These are phyloP conservation scores for Panus rudis DNA, from an alignment of 768 basidiomycete genomes.

Conservation along the genomic window DNA sequence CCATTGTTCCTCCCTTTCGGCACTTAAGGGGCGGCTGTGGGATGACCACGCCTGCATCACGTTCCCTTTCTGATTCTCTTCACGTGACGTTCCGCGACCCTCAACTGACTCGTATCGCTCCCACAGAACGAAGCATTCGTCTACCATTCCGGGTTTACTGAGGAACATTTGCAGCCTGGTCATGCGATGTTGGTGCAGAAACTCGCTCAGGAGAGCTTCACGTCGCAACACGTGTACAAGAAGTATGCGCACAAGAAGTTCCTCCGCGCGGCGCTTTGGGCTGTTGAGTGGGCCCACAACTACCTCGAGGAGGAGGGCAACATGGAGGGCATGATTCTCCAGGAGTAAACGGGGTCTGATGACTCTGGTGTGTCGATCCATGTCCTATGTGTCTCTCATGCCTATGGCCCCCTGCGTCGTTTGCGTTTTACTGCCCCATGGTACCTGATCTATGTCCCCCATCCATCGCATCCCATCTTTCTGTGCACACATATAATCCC, in stretches of 20 bases:
- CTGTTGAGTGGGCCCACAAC: conserved; percentile 64
- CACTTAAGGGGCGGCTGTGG: conserved; percentile 10
- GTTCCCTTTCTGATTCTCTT: conserved; percentile 11
- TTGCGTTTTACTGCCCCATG: neutral
- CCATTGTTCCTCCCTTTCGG: conserved; percentile 13
- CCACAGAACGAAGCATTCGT: conserved; percentile 83
- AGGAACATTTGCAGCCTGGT: conserved; percentile 78
- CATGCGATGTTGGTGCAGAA: conserved; percentile 79
- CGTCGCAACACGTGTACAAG: conserved; percentile 83
- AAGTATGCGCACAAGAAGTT: conserved; percentile 99
- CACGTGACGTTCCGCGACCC: no score
- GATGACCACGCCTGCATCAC: conserved; percentile 7
- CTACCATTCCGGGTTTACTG: conserved; percentile 88
- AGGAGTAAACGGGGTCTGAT: conserved; percentile 33
- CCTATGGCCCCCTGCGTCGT: no score
- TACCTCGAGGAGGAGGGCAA: conserved; percentile 33
- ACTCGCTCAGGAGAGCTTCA: conserved; percentile 72
- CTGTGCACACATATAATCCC: conserved; percentile 12
- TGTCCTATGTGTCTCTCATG: conserved; percentile 2
- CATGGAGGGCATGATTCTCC: conserved; percentile 39
- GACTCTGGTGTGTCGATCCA: neutral
- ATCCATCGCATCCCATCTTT: conserved; percentile 4
- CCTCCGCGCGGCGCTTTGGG: conserved; percentile 81
- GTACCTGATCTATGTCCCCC: neutral
- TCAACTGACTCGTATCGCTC: conserved; percentile 18